Percentiles rank a stretch among this genome's conserved stretches.
Evolutionary conservation across 108 stramenopile species (phyloP).

Genomic region (Poteriospumella lacustris): DNA sequence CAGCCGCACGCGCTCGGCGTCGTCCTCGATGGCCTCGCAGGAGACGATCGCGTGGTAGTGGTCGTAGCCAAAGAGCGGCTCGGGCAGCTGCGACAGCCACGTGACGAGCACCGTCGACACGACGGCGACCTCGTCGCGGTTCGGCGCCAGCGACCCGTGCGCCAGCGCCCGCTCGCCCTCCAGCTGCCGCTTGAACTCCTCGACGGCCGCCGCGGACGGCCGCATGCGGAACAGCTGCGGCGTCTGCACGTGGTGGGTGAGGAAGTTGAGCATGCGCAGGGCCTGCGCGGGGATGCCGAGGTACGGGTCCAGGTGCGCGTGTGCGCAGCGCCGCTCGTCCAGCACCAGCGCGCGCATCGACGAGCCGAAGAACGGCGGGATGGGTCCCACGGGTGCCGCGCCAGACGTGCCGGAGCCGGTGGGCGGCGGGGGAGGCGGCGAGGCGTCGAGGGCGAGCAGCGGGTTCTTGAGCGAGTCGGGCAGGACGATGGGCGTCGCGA

Average conservation of each 20-base stretch:
- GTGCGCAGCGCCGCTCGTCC: neutral
- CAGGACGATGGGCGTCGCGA: neutral
- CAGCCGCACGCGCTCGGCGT: neutral
- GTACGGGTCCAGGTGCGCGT: neutral
- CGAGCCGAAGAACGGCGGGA: constrained; percentile 16
- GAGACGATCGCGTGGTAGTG: neutral
- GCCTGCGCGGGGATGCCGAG: constrained; percentile 10
- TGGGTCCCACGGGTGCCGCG: too few relatives aligned
- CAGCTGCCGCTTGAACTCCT: neutral
- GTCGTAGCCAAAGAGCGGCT: constrained; percentile 13
- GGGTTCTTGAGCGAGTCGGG: neutral
- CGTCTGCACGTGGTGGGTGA: neutral
- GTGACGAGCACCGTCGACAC: neutral
- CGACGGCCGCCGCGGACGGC: neutral
- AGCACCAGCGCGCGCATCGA: neutral
- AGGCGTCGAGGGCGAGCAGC: neutral
- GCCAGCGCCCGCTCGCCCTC: neutral
- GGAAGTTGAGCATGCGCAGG: neutral
- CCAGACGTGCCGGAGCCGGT: too few relatives aligned
- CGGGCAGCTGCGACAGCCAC: constrained; percentile 15
- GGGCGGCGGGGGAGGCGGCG: neutral
- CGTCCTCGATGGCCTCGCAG: constrained; percentile 11
- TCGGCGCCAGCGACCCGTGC: too few relatives aligned
- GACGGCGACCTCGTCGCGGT: neutral
- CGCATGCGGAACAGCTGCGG: constrained; percentile 6